Evolutionary conservation across 2,329 filamentous ascomycete genomes (phyloP).

Genomic region (Hymenoscyphus albidus): DNA sequence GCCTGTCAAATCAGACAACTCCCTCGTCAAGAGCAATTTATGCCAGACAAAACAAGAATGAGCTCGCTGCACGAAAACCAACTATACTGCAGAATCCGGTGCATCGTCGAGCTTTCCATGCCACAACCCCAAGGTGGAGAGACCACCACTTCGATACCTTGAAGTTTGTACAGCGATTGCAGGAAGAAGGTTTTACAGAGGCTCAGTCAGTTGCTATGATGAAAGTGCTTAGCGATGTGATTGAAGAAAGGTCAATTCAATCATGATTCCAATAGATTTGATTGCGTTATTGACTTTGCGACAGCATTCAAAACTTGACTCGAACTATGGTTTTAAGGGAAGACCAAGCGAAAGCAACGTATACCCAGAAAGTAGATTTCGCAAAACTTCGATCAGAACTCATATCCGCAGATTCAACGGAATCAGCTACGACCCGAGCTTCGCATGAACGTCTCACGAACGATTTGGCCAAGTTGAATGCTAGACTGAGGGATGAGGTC

Average conservation of each 20-base stretch:
- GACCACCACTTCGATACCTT: conserved; percentile 98
- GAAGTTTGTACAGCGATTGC: conserved; percentile 88
- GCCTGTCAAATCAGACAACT: conserved; percentile 6
- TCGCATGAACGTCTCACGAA: conserved; percentile 91
- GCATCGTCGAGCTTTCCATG: conserved; percentile 57
- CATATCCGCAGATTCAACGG: conserved; percentile 84
- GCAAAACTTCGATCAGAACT: conserved; percentile 94
- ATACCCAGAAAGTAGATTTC: conserved; percentile 93
- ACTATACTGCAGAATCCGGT: conserved; percentile 23
- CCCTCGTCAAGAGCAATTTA: not conserved
- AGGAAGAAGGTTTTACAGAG: conserved; percentile 91
- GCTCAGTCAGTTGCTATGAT: conserved; percentile 97
- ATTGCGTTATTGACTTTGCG: conserved; percentile 13
- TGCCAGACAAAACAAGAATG: conserved; percentile 5
- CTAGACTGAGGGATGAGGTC: conserved; percentile 86
- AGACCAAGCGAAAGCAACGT: conserved; percentile 77
- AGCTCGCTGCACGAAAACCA: conserved; percentile 6
- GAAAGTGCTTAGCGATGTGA: conserved; percentile 93
- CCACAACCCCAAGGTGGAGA: conserved; percentile 55
- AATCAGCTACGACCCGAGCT: conserved; percentile 80
- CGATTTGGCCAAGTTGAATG: conserved; percentile 90
- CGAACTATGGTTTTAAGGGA: conserved; percentile 97
- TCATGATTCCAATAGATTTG: not conserved
- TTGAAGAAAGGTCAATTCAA: conserved; percentile 74
- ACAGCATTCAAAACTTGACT: conserved; percentile 90